Base-by-base conservation (phyloP, 1,139 yeast genomes). In the Hansenula lynferdii region DNA sequence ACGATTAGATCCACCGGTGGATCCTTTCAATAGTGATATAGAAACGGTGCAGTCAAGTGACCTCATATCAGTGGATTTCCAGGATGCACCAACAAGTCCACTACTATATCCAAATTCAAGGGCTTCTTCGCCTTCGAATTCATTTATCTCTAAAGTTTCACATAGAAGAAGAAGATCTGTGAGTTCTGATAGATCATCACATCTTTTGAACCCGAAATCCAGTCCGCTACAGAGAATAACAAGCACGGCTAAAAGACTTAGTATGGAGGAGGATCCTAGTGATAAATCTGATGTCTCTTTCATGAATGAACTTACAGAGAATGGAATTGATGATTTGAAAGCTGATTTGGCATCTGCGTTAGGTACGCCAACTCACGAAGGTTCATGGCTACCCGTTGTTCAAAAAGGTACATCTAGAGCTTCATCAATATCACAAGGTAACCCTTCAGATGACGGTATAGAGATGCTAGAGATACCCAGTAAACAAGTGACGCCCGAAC, bases 301-400 rank as follows among this genome's bases (percentile, higher is more conserved):
- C 19, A 27, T 36, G 28, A 31, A 36, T 20, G 39, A 32, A 7
- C 24, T 36, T 1, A 21, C 39, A 4, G 25, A 31, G n/a, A 17
- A 24, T 9, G 28, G 28, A 18, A 27, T 36, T 6, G 28, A 31
- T 28, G 36, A 36, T 17, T 22, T 36, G 4, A 36, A 36, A 19
- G 39, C 35, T n/a, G 39, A 36, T 18, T 18, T 36, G 17, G 35
- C 28, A 7, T 31, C 39, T 17, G 39, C 39, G 5, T 20, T 36
- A 19, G 39, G 39, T 22, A 28, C 32, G 6, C 16, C 39, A 11
- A 20, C 18, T 15, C 34, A 31, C 11, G 28, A 31, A 15, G 39
- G 39, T 11, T 15, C 31, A 9, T 36, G 39, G 39, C 17, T 36
- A 9, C 39, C 39, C 4, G 18, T 23, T 2, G 17, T 18, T 10